phyloP scores from a whole-genome alignment of 2,329 filamentous ascomycete genomes.

The Emergomyces pasteurianus region DNA sequence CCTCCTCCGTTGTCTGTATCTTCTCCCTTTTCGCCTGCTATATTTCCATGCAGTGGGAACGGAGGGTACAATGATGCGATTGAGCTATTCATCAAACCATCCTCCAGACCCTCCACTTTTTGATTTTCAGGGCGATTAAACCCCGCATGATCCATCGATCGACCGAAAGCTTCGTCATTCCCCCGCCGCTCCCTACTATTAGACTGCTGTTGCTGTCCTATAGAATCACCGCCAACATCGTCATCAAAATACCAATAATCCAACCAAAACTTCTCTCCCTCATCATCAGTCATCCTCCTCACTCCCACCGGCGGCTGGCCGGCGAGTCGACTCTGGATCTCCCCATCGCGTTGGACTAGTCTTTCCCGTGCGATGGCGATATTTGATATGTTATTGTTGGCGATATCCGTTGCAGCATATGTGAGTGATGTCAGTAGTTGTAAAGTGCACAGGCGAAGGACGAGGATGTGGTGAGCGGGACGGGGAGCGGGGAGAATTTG shows the following conservation, averaged over 20 bases:
- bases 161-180: background rate
- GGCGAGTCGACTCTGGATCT: conserved; percentile 20
- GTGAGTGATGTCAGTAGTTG: background rate
- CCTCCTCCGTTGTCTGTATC: background rate
- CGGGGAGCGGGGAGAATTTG: background rate
- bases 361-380: background rate
- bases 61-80: conserved; percentile 11
- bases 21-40: background rate
- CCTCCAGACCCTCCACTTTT: background rate
- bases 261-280: conserved; percentile 37
- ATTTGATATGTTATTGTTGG: background rate
- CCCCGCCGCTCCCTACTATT: no score
- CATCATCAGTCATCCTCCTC: conserved; percentile 35
- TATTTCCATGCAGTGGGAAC: conserved; percentile 13
- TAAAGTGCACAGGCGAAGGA: background rate
- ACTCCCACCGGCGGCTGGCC: conserved; percentile 20
- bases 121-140: background rate
- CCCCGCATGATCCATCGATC: background rate
- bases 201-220: background rate
- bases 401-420: background rate
- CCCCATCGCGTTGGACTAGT: conserved; percentile 7
- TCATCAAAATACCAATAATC: conserved; percentile 33
- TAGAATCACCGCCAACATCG: background rate
- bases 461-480: background rate
- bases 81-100: conserved; percentile 5